A percentile compares a stretch with the other conserved stretches of the same genome.
Evolutionary conservation across 1,139 yeast genomes (phyloP).

Genomic region (Candida tunisiensis): DNA sequence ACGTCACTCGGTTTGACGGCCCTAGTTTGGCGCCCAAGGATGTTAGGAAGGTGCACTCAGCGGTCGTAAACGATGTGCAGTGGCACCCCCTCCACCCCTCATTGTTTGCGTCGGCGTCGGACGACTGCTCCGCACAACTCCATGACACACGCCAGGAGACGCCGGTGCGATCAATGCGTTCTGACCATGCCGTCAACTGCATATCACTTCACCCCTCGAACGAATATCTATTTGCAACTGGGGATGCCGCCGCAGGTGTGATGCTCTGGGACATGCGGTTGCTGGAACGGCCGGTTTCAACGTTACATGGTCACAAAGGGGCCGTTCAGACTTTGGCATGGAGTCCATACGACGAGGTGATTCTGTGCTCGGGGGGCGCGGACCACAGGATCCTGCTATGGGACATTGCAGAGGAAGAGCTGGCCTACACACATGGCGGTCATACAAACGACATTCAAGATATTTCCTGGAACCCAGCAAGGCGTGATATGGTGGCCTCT

Average conservation of each 20-base stretch:
- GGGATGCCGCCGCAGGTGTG: conserved; percentile 44
- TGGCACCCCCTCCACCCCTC: conserved; percentile 31
- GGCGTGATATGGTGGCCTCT: conserved; percentile 62
- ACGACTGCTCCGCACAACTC: conserved; percentile 48
- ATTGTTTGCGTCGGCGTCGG: conserved; percentile 57
- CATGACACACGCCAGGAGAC: conserved; percentile 41
- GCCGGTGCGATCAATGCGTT: not conserved
- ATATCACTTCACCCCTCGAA: conserved; percentile 46
- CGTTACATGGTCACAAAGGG: conserved; percentile 32
- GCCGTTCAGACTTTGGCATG: conserved; percentile 40
- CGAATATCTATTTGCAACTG: conserved; percentile 45
- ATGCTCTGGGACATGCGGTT: conserved; percentile 57
- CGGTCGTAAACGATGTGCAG: conserved; percentile 24
- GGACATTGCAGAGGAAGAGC: conserved; percentile 33
- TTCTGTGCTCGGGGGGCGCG: conserved; percentile 57
- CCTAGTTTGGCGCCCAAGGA: conserved; percentile 9
- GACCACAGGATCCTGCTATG: conserved; percentile 60
- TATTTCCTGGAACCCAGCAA: conserved; percentile 69
- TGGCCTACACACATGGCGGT: conserved; percentile 68
- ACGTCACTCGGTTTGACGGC: conserved; percentile 20
- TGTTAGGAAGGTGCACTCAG: conserved; percentile 11
- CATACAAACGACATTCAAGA: conserved; percentile 84
- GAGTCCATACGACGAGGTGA: conserved; percentile 20
- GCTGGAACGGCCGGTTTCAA: conserved; percentile 11
- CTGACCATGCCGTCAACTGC: conserved; percentile 34